Evolutionary conservation across 2,329 filamentous ascomycete genomes (phyloP).

Genomic region (Beauveria scarabaeidicola): DNA sequence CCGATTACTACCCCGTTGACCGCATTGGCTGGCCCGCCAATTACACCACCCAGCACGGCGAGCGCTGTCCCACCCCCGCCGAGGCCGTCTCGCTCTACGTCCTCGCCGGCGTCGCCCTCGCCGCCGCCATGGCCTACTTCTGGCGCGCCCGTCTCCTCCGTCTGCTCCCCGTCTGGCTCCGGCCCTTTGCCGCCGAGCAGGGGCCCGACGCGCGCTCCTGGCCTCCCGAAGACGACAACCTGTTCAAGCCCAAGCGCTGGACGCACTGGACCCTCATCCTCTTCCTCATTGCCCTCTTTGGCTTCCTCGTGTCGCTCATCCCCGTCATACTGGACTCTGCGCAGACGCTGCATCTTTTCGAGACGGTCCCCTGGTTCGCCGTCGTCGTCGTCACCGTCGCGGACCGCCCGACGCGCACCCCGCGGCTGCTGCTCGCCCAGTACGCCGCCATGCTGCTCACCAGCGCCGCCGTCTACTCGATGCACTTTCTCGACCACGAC

Average conservation of each 20-base stretch:
- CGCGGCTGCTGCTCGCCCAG: constrained; percentile 31
- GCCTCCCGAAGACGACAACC: neutral
- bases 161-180: constrained; percentile 31
- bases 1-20: neutral
- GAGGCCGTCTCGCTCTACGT: constrained; percentile 16
- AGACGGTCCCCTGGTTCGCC: constrained; percentile 32
- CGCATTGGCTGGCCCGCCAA: neutral
- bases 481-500: constrained; percentile 21
- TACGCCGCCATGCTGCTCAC: constrained; percentile 28
- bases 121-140: constrained; percentile 23
- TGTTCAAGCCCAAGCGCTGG: constrained; percentile 25
- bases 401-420: constrained; percentile 33
- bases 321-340: constrained; percentile 22
- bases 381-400: constrained; percentile 28
- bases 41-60: neutral
- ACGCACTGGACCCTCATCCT: constrained; percentile 32
- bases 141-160: constrained; percentile 19
- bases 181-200: constrained; percentile 35
- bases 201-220: constrained; percentile 7
- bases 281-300: constrained; percentile 9
- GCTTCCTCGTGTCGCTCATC: constrained; percentile 23
- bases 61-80: neutral
- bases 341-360: constrained; percentile 22
- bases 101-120: constrained; percentile 20
- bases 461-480: constrained; percentile 22